Evolutionary conservation across 2,329 filamentous ascomycete genomes (phyloP), one percentile per base, ranked within the genome.

Genomic region (Penicillium sp.): DNA sequence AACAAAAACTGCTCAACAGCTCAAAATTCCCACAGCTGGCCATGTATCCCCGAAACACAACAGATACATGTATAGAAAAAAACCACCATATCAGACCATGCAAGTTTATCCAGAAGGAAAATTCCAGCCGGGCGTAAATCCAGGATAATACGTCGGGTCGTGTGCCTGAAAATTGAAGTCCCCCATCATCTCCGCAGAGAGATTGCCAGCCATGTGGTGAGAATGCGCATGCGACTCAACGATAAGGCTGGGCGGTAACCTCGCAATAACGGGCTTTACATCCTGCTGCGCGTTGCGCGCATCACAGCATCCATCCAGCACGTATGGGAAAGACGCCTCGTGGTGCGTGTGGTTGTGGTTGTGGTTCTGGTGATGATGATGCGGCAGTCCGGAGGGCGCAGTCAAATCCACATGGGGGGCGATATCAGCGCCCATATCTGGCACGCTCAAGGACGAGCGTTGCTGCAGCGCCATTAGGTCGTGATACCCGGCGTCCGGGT

Each of bases 261-360:
- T 53, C 40, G 60, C 44, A 7, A 56, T 1, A 14, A 27, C 47
- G 23, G 60, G 47, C 14, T 66, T 63, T 7, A 57, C 32, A 60
- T 60, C 52, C 19, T 60, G 54, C 19, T 60, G 54, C 42, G 61
- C 7, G 45, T 56, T 39, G 35, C 32, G 19, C 18, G 54, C 40
- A 26, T 56, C 56, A 41, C 61, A 58, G 19, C 46, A 52, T 8
- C 44, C 50, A 36, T 60, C 61, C 6, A 64, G 46, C 10, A 65
- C 70, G 42, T 69, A 70, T 14, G 62, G 53, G 40, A 67, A 69
- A 2, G 62, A 47, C 27, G 57, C 61, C 4, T 63, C 50, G 11
- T 34, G 47, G 18, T 42, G 47, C 14, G 38, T 59, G 32, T 58
- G 59, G 1, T n/a, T n/a, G n/a, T n/a, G n/a, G n/a, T n/a, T n/a